A percentile compares a stretch with the other conserved stretches of the same genome.
Evolutionary conservation across 2,329 filamentous ascomycete genomes (phyloP).

Genomic region (Beauveria sp.): DNA sequence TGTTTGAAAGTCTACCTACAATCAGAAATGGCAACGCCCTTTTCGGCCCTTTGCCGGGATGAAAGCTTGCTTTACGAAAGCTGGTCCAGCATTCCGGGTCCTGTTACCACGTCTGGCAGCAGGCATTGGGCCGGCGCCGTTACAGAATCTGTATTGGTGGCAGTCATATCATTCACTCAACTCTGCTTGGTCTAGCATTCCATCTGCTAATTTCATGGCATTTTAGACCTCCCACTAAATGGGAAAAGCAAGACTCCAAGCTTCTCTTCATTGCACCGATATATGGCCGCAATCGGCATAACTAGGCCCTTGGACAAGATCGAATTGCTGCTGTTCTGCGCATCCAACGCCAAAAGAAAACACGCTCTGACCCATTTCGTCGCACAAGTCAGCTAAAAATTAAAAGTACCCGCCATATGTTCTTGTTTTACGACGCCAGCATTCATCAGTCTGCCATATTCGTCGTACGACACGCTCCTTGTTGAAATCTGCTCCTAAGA

Average conservation of each 20-base stretch:
- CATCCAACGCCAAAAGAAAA: neutral
- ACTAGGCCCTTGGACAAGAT: neutral
- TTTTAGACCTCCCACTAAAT: no score
- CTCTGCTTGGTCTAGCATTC: neutral
- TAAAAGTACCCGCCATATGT: neutral
- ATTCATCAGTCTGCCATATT: neutral
- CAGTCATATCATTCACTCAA: neutral
- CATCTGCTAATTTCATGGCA: neutral
- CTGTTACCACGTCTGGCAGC: no score
- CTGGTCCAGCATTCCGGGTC: no score
- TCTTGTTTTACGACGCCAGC: neutral
- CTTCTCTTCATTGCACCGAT: neutral
- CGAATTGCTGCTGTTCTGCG: neutral
- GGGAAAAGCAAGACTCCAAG: no score
- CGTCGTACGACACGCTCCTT: neutral
- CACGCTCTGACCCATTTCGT: neutral
- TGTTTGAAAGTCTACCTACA: no score
- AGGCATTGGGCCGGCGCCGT: no score
- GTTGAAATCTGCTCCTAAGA: neutral
- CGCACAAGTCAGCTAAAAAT: neutral
- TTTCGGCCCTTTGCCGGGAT: no score
- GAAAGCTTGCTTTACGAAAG: no score
- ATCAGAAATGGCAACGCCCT: no score
- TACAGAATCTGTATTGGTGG: neutral
- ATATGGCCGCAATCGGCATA: neutral